These are phyloP conservation scores for Tephrocybe sp. DNA, from an alignment of 768 basidiomycete species.

Conservation along the genomic window DNA sequence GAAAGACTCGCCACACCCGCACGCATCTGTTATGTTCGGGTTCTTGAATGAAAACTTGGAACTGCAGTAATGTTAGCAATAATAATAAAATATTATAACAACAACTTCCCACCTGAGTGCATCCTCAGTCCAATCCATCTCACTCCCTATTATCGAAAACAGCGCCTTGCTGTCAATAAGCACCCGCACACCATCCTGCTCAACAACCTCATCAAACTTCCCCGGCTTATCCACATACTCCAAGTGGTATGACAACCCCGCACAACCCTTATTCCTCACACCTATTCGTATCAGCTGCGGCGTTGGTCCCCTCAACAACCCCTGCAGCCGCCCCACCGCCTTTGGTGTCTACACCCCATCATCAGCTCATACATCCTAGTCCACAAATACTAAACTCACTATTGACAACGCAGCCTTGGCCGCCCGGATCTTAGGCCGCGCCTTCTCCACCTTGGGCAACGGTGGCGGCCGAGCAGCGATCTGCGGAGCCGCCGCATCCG, in stretches of 20 bases:
- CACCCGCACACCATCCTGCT: conserved; percentile 93
- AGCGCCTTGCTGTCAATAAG: conserved; percentile 96
- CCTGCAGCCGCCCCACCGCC: conserved; percentile 72
- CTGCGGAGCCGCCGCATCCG: conserved; percentile 68
- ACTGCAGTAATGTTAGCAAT: conserved; percentile 32
- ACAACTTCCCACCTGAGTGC: conserved; percentile 63
- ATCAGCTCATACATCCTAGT: conserved; percentile 4
- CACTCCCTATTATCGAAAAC: conserved; percentile 97
- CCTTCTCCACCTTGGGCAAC: conserved; percentile 60
- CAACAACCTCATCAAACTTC: conserved; percentile 94
- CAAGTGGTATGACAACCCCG: conserved; percentile 82
- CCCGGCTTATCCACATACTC: conserved; percentile 92
- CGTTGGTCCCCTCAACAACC: conserved; percentile 77
- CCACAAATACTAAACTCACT: conserved; percentile 39
- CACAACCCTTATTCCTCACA: conserved; percentile 97
- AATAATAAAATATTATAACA: background rate
- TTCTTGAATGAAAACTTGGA: conserved; percentile 85
- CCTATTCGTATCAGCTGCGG: conserved; percentile 94
- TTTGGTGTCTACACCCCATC: conserved; percentile 61
- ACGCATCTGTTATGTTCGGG: conserved; percentile 93
- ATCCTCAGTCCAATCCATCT: conserved; percentile 99
- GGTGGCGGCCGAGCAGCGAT: conserved; percentile 72
- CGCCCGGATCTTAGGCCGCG: conserved; percentile 64
- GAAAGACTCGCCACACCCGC: conserved; percentile 94
- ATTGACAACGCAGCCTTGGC: conserved; percentile 78